phyloP scores from a whole-genome alignment of 257 asterid species.

The Marsdenia floribunda region DNA sequence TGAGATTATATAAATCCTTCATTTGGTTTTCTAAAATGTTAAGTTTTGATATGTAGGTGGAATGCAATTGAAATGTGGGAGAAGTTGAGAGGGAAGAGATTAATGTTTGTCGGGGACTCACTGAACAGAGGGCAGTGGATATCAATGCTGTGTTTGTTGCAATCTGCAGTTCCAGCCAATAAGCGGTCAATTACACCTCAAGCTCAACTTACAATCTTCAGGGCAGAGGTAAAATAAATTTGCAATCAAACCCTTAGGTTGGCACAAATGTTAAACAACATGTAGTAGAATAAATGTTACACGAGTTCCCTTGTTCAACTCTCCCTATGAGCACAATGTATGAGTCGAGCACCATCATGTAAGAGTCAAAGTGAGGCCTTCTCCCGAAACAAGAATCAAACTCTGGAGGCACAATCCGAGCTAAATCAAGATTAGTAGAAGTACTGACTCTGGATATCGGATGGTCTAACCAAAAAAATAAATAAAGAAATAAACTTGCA shows the following conservation, averaged over 20 bases:
- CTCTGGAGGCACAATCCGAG: too few species aligned
- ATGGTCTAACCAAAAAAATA: too few species aligned
- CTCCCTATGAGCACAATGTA: too few species aligned
- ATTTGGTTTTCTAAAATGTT: not conserved
- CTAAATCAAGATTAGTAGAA: too few species aligned
- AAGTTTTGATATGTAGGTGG: conserved; percentile 49
- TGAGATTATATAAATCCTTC: not conserved
- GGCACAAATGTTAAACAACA: too few species aligned
- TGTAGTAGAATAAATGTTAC: too few species aligned
- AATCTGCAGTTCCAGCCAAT: conserved; percentile 54
- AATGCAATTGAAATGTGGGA: conserved; percentile 81
- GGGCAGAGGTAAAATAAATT: conserved; percentile 59
- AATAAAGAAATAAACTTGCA: not conserved
- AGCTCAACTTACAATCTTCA: conserved; percentile 73
- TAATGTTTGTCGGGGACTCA: conserved; percentile 96
- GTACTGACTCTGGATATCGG: too few species aligned
- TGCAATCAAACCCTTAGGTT: not conserved
- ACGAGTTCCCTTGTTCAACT: too few species aligned
- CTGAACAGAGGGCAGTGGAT: conserved; percentile 95
- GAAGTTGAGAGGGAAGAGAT: conserved; percentile 82
- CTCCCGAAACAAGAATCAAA: too few species aligned
- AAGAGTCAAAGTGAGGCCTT: too few species aligned
- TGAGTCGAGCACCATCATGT: too few species aligned
- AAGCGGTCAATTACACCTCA: conserved; percentile 78
- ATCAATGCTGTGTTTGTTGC: conserved; percentile 80